Evolutionary conservation across 2,329 filamentous ascomycete species (phyloP).

Genomic region (Fusarium tricinctum): DNA sequence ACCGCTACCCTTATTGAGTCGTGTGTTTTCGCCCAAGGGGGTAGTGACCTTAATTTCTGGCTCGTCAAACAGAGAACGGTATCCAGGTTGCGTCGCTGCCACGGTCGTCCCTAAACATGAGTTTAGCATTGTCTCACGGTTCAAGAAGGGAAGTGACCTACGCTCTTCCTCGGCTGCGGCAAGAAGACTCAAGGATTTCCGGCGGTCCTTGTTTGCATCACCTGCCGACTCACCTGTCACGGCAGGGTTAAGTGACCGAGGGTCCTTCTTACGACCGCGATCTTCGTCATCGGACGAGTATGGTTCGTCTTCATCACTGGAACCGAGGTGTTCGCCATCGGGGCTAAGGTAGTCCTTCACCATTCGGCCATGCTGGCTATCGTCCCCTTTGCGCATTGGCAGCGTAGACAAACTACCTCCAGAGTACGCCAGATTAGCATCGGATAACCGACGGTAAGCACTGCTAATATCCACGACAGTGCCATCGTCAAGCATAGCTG

Average conservation of each 20-base stretch:
- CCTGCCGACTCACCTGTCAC: constrained; percentile 55
- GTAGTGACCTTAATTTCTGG: constrained; percentile 75
- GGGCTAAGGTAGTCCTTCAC: constrained; percentile 76
- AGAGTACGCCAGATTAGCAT: constrained; percentile 76
- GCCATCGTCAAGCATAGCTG: constrained; percentile 70
- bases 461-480: constrained; percentile 75
- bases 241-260: constrained; percentile 61
- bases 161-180: constrained; percentile 85
- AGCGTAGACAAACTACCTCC: constrained; percentile 74
- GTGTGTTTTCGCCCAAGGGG: constrained; percentile 72
- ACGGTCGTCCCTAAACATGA: constrained; percentile 64
- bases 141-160: constrained; percentile 60
- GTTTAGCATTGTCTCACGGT: constrained; percentile 8
- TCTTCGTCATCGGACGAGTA: constrained; percentile 77
- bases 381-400: constrained; percentile 67
- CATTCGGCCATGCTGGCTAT: constrained; percentile 67
- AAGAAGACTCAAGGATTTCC: constrained; percentile 72
- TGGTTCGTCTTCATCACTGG: constrained; percentile 78
- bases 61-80: constrained; percentile 75
- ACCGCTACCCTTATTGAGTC: constrained; percentile 63
- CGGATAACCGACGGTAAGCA: constrained; percentile 78
- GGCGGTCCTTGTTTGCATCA: constrained; percentile 56
- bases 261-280: constrained; percentile 70
- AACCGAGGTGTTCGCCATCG: constrained; percentile 76
- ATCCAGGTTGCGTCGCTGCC: constrained; percentile 62